Evolutionary conservation across 805 yeast species (phyloP), one percentile per base, ranked within the genome.

Genomic region (Saccharomyces jurei): DNA sequence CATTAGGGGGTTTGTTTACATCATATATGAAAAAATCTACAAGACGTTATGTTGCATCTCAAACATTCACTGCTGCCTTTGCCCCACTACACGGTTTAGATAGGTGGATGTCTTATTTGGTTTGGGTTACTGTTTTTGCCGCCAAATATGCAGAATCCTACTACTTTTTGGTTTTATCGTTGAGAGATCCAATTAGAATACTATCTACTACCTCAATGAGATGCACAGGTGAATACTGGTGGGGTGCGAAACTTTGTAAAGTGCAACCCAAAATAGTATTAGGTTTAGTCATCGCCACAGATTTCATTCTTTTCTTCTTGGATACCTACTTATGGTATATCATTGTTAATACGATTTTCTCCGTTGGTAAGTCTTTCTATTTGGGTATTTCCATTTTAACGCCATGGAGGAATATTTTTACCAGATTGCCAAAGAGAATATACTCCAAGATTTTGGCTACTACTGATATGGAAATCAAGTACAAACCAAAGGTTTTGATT

Each of bases 241-340:
- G 84, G 74, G 68, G 70, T 47, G 88, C 87, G 52, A 74, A 67
- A 41, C 75, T 91, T 55, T 94, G 99, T 79, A 77, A 73, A 59
- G 89, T 87, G 56, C 99, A 94, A 75, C 86, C 96, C 25, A 86
- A 82, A 69, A 84, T 95, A 66, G 90, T 89, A 47, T 78, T 94
- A 69, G 97, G 96, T 70, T 77, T 94, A 76, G 92, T 94, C 96
- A 83, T 81, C 63, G 83, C 87, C 57, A 92, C 96, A 51, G 99
- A 94, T 76, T 78, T 95, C 80, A 77, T 94, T 64, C 81, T 94
- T 74, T 94, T 94, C 87, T 94, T 94, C 84, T 81, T 94, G 80
- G 99, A 94, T 87, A 89, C 99, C 58, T 94, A 89, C 74, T 81
- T 94, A 86, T 94, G 99, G 99, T 94, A 94, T 80, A 91, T 94